phyloP scores from a whole-genome alignment of 371 early-diverging fungal species.

The Basidiobolus meristosporus region DNA sequence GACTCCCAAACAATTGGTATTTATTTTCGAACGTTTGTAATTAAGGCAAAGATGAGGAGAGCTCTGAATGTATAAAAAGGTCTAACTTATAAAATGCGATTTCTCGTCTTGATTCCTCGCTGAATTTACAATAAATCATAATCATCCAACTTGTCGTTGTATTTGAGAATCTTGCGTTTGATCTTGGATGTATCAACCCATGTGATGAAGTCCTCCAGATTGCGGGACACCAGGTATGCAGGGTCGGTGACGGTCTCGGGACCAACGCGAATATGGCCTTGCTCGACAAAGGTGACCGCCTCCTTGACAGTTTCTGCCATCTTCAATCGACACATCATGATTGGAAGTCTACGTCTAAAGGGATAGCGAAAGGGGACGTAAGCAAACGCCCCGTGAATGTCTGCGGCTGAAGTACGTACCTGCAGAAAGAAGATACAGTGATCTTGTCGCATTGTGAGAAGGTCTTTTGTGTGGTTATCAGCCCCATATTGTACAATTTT shows the following conservation, averaged over 20 bases:
- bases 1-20: no score
- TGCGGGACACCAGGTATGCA: conserved; percentile 70
- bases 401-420: conserved; percentile 9
- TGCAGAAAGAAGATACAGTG: conserved; percentile 82
- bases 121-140: conserved; percentile 1
- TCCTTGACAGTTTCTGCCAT: conserved; percentile 94
- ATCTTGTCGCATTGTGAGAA: conserved; percentile 82
- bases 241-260: conserved; percentile 83
- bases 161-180: conserved; percentile 94
- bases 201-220: conserved; percentile 96
- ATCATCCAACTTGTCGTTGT: conserved; percentile 57
- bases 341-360: conserved; percentile 72
- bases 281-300: conserved; percentile 89
- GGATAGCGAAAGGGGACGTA: not conserved
- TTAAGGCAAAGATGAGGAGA: no score
- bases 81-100: no score
- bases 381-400: not conserved
- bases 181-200: conserved; percentile 98
- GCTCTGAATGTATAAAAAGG: no score
- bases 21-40: no score
- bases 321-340: conserved; percentile 86
- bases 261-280: conserved; percentile 96
- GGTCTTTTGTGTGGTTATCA: conserved; percentile 67
- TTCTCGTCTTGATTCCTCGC: no score
- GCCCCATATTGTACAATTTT: conserved; percentile 81